A percentile compares a stretch with the other conserved stretches of the same genome.
Evolutionary conservation across 805 yeast species (phyloP).

Genomic region (Wilhelminamyces savonicus): DNA sequence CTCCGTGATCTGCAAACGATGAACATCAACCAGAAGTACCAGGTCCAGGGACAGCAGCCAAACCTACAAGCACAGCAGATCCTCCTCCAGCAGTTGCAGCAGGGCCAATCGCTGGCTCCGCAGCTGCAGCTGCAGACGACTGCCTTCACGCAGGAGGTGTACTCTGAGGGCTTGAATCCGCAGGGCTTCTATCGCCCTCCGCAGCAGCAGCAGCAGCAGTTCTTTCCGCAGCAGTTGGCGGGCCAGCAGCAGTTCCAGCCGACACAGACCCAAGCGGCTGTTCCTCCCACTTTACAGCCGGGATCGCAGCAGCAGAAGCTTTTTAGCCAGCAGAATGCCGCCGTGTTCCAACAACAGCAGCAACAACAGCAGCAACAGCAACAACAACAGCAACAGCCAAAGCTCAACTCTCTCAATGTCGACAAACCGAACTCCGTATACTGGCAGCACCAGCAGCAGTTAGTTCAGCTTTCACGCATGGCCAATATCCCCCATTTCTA

Average conservation of each 20-base stretch:
- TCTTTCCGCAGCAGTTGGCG: constrained; percentile 11
- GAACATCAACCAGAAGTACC: constrained; percentile 17
- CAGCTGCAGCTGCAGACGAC: constrained; percentile 25
- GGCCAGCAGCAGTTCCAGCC: constrained; percentile 8
- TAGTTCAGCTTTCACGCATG: constrained; percentile 62
- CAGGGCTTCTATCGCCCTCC: constrained; percentile 28
- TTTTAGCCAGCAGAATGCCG: background rate
- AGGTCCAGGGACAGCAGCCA: constrained; percentile 21
- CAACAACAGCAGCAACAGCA: constrained; percentile 9
- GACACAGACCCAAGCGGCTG: constrained; percentile 6
- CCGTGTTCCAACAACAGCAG: constrained; percentile 1
- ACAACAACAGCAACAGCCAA: constrained; percentile 9
- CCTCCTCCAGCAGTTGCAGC: constrained; percentile 37
- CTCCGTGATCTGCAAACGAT: constrained; percentile 2
- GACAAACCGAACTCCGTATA: constrained; percentile 40
- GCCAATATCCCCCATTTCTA: constrained; percentile 70
- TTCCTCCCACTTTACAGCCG: constrained; percentile 6
- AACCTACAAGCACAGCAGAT: constrained; percentile 38
- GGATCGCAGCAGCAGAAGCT: constrained; percentile 5
- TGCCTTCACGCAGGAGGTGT: constrained; percentile 31
- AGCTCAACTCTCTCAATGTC: constrained; percentile 26
- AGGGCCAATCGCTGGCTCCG: constrained; percentile 18
- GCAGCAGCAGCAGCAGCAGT: constrained; percentile 12
- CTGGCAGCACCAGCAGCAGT: constrained; percentile 78
- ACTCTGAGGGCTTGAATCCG: constrained; percentile 21